phyloP scores from a whole-genome alignment of 768 basidiomycete species.

The Tulasnella calospora region DNA sequence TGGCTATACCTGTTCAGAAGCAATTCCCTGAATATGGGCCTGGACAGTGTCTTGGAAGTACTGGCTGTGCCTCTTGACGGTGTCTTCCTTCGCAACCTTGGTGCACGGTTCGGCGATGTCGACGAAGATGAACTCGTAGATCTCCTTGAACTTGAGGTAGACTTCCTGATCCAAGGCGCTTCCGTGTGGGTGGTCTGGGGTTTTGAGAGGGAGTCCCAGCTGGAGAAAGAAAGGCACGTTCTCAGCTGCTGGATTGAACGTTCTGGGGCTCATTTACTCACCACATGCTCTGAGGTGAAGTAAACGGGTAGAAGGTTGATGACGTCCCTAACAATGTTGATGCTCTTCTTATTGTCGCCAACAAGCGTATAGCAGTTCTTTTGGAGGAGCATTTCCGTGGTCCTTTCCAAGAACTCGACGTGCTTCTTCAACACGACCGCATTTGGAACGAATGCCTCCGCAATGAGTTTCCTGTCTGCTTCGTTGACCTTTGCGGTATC shows the following conservation, averaged over 20 bases:
- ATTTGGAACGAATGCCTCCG: background rate
- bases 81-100: constrained; percentile 52
- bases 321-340: constrained; percentile 68
- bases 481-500: background rate
- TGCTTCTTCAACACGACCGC: constrained; percentile 5
- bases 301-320: constrained; percentile 58
- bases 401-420: constrained; percentile 35
- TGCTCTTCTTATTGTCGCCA: constrained; percentile 47
- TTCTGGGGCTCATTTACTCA: constrained; percentile 36
- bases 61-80: constrained; percentile 45
- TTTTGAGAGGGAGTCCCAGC: constrained; percentile 29
- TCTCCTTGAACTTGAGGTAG: constrained; percentile 26
- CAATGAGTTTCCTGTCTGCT: background rate
- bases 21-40: background rate
- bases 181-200: constrained; percentile 24
- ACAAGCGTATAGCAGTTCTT: constrained; percentile 53
- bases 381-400: constrained; percentile 55
- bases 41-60: constrained; percentile 24
- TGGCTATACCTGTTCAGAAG: background rate
- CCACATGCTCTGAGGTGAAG: constrained; percentile 68
- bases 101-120: constrained; percentile 43
- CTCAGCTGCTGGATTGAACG: background rate
- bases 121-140: constrained; percentile 24
- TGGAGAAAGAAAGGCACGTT: background rate
- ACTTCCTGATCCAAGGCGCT: constrained; percentile 25